Conservation (phyloP, 441 rosid species). For the Cnidoscolus chayamansa region DNA sequence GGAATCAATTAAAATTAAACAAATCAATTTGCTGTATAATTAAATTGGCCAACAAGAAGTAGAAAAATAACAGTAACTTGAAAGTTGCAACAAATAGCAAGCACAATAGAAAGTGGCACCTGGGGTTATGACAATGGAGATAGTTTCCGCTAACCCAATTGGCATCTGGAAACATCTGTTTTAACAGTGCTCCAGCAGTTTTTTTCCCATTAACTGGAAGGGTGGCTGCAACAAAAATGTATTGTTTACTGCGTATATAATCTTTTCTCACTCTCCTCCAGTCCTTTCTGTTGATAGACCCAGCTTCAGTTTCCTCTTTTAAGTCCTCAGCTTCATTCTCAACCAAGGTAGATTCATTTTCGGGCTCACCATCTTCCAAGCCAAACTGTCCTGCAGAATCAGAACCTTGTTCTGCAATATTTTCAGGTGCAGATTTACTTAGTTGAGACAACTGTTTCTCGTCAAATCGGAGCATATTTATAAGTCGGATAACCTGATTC, state of each 20-base stretch:
- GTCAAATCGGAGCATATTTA: conserved; percentile 73
- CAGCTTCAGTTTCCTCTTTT: conserved; percentile 32
- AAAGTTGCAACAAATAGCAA: conserved; percentile 18
- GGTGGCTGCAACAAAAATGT: conserved; percentile 90
- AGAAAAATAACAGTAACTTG: neutral
- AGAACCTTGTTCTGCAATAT: conserved; percentile 27
- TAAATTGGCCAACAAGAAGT: neutral
- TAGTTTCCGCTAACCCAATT: conserved; percentile 81
- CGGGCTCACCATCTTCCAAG: conserved; percentile 26
- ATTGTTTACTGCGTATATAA: conserved; percentile 82
- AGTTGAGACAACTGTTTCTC: conserved; percentile 60
- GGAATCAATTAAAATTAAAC: conserved; percentile 9
- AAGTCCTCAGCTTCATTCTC: conserved; percentile 30
- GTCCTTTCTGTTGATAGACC: conserved; percentile 38
- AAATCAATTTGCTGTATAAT: neutral
- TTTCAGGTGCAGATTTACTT: conserved; percentile 24
- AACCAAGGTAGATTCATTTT: conserved; percentile 32
- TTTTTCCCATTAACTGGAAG: conserved; percentile 88
- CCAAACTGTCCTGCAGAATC: conserved; percentile 27
- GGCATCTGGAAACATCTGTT: conserved; percentile 85
- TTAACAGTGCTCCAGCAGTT: conserved; percentile 86
- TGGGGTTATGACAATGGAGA: conserved; percentile 91
- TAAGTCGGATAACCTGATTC: conserved; percentile 75
- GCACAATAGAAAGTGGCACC: conserved; percentile 37
- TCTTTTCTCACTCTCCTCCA: conserved; percentile 77